phyloP scores from a whole-genome alignment of 176 grass and related monocot genomes.

The Zoysia pacifica region DNA sequence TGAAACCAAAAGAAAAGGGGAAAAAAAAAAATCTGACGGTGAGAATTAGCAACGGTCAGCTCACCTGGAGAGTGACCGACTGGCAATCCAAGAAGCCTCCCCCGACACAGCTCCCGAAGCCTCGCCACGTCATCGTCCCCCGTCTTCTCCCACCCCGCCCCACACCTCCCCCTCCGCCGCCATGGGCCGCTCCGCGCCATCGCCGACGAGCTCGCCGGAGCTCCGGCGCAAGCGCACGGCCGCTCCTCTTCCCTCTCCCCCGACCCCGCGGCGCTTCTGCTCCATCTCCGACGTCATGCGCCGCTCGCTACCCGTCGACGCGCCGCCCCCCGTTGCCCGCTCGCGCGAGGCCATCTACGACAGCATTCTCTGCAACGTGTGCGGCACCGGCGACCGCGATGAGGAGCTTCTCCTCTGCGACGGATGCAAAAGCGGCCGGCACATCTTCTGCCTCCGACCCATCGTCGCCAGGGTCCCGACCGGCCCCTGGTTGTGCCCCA shows the following conservation, averaged over 20 bases:
- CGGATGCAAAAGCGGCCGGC: slow-evolving; percentile 68
- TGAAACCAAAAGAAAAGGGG: not conserved
- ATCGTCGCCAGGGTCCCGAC: slow-evolving; percentile 75
- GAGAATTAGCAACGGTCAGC: slow-evolving; percentile 35
- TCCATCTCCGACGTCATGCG: slow-evolving; percentile 73
- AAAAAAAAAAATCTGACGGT: no score
- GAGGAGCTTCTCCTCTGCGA: slow-evolving; percentile 89
- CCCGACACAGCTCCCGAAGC: slow-evolving; percentile 1
- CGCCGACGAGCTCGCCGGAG: slow-evolving; percentile 43
- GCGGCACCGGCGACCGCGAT: slow-evolving; percentile 76
- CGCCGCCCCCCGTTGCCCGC: slow-evolving; percentile 30
- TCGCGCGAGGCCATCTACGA: slow-evolving; percentile 31
- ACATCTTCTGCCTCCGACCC: slow-evolving; percentile 84
- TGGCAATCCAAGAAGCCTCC: not conserved
- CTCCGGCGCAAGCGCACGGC: slow-evolving; percentile 69
- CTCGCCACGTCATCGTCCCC: slow-evolving; percentile 26
- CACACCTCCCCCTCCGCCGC: not conserved
- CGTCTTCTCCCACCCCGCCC: not conserved
- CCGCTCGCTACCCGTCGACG: slow-evolving; percentile 38
- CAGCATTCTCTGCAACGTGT: slow-evolving; percentile 57
- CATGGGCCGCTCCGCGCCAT: slow-evolving; percentile 31
- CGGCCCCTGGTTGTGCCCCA: slow-evolving; percentile 73
- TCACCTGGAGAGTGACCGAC: not conserved
- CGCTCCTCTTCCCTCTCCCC: slow-evolving; percentile 57
- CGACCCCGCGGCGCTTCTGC: slow-evolving; percentile 52